A percentile compares a stretch with the other conserved stretches of the same genome.
Conservation (phyloP, 2,329 filamentous ascomycete genomes). For the Albophoma yamanashiensis region DNA sequence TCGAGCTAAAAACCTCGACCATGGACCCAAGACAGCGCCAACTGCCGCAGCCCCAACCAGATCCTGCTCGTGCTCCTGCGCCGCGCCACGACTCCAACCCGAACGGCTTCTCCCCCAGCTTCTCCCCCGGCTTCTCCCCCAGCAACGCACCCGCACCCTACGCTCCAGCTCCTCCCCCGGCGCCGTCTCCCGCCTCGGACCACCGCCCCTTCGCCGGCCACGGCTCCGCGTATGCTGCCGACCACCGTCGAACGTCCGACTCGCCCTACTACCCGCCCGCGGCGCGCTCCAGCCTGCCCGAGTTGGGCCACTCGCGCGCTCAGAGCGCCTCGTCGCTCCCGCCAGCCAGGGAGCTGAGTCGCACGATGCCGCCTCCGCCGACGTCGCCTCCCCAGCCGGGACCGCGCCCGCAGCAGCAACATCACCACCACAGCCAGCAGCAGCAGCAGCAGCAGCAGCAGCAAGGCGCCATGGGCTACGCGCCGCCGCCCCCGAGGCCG, state of each 20-base stretch:
- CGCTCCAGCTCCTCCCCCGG: slow-evolving; percentile 1
- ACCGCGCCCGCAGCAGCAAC: slow-evolving; percentile 13
- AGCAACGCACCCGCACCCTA: neutral
- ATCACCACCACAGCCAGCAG: slow-evolving; percentile 15
- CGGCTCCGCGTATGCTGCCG: slow-evolving; percentile 18
- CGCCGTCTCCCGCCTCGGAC: slow-evolving; percentile 3
- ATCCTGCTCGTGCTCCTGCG: neutral
- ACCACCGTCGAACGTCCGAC: slow-evolving; percentile 29
- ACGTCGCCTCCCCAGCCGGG: slow-evolving; percentile 31
- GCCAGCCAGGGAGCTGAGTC: slow-evolving; percentile 23
- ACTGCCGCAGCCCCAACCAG: slow-evolving; percentile 1
- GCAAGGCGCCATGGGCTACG: slow-evolving; percentile 26
- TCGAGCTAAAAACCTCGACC: slow-evolving; percentile 23
- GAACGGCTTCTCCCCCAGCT: neutral
- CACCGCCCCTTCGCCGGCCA: slow-evolving; percentile 1
- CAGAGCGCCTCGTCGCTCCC: slow-evolving; percentile 34
- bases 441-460: slow-evolving; percentile 17
- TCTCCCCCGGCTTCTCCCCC: slow-evolving; percentile 1
- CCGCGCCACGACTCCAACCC: neutral
- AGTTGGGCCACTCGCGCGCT: slow-evolving; percentile 28
- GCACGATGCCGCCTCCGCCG: slow-evolving; percentile 33
- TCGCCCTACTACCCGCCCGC: slow-evolving; percentile 28
- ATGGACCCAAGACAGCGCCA: slow-evolving; percentile 19
- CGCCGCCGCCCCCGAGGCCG: slow-evolving; percentile 34
- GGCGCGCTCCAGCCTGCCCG: slow-evolving; percentile 18